Percentiles rank a stretch among this genome's conserved stretches.
Conservation (phyloP, 768 basidiomycete species). For the Mycena haematopus region DNA sequence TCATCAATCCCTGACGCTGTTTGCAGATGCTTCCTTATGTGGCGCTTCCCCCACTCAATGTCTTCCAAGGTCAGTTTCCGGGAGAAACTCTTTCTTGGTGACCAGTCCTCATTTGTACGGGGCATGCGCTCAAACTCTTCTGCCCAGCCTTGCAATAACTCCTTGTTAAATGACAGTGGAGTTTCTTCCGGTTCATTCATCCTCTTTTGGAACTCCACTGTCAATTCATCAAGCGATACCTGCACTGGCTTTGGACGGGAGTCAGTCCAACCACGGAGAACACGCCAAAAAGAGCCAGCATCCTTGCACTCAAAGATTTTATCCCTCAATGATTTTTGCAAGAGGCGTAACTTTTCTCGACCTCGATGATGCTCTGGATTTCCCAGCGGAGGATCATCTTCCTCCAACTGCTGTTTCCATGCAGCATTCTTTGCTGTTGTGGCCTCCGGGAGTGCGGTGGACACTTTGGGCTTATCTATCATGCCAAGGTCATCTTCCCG, state of each 20-base stretch:
- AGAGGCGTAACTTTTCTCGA: neutral
- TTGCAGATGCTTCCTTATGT: neutral
- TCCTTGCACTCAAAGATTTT: slow-evolving; percentile 11
- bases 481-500: neutral
- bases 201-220: slow-evolving; percentile 1
- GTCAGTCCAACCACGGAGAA: slow-evolving; percentile 14
- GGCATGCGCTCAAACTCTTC: slow-evolving; percentile 6
- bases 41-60: neutral
- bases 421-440: neutral
- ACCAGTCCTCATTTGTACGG: slow-evolving; percentile 5
- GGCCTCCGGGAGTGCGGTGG: slow-evolving; percentile 1
- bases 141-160: neutral
- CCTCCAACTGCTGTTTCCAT: neutral
- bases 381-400: neutral
- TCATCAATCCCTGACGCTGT: slow-evolving; percentile 1
- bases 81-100: slow-evolving; percentile 11
- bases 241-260: slow-evolving; percentile 6
- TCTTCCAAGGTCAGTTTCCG: neutral
- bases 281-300: slow-evolving; percentile 8
- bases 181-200: slow-evolving; percentile 4
- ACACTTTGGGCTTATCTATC: neutral
- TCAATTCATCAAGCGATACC: neutral
- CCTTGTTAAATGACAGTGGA: slow-evolving; percentile 10
- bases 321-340: neutral
- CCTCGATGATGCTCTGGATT: slow-evolving; percentile 10